Base-by-base conservation (phyloP, 768 basidiomycete genomes). In the Tulasnella calospora region DNA sequence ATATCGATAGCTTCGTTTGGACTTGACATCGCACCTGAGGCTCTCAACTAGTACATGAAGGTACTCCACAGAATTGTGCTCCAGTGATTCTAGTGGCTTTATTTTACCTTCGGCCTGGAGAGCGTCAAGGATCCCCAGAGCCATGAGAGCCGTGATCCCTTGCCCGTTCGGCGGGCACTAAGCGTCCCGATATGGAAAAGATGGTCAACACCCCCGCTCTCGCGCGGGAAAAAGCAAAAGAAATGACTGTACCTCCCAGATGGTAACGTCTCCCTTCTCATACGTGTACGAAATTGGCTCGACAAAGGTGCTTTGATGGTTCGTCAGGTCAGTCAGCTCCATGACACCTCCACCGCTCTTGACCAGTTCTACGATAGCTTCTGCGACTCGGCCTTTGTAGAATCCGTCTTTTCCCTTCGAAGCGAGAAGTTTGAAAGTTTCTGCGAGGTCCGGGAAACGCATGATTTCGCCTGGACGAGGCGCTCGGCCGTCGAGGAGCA, bases 121-220 rank as follows among this genome's bases (percentile, higher is more conserved):
- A 36, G 88, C 90, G 81, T 99, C 97, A 72, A 99, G 86, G 79
- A 99, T 94, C 1, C 98, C 98, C 30, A 99, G 88, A 17, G 96
- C 95, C 40, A 99, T 86, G 10, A 99, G 88, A 0, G 98, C 94
- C 6, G 96, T 97, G 57, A 99, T 89, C n/a, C 96, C 97, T 89
- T 98, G 96, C 12, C 97, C 96, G 83, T 98, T 99, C 0, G 97
- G 97, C 10, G 96, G 97, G 82, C 95, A 97, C 94, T 95, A 77
- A 30, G 6, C 27, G 46, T 19, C 30, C 35, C 57, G 36, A 30
- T 33, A 27, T 46, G 17, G 41, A 30, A 12, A 38, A 13, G 44
- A 76, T 44, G 3, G 51, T 51, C 51, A 51, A n/a, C 51, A 30
- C 44, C 17, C 44, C 41, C 41, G 0, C 12, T 15, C 17, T 19